Conservation (phyloP, 495 filamentous ascomycete genomes). For the Cercophora scortea region DNA sequence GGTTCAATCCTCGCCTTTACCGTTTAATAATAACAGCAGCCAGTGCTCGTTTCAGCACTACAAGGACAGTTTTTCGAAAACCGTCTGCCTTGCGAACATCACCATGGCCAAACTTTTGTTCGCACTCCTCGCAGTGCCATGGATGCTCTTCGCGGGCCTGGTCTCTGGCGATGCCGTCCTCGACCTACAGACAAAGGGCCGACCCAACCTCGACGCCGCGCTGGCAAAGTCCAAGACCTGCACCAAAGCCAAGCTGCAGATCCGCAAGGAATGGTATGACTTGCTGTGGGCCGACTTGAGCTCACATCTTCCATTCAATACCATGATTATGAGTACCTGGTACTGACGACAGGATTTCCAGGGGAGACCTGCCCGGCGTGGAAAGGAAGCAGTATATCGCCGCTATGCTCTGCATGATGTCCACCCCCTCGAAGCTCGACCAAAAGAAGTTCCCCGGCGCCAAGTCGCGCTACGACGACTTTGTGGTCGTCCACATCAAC, state of each 20-base stretch:
- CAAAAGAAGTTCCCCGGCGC: slow-evolving; percentile 28
- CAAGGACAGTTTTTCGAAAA: no score
- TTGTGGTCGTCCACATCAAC: slow-evolving; percentile 59
- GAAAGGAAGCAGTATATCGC: slow-evolving; percentile 54
- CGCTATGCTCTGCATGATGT: slow-evolving; percentile 58
- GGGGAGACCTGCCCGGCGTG: slow-evolving; percentile 38
- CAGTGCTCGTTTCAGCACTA: no score
- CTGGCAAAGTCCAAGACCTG: slow-evolving; percentile 39
- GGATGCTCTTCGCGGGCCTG: slow-evolving; percentile 16
- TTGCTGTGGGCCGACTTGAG: neutral
- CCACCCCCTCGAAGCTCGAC: slow-evolving; percentile 41
- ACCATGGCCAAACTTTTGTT: slow-evolving; percentile 21
- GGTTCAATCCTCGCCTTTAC: no score
- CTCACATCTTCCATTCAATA: neutral
- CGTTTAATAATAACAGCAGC: no score
- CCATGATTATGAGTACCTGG: neutral
- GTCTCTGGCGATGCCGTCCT: slow-evolving; percentile 31
- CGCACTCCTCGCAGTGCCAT: slow-evolving; percentile 21
- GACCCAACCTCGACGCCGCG: slow-evolving; percentile 27
- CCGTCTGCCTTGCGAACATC: neutral
- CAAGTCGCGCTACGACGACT: slow-evolving; percentile 54
- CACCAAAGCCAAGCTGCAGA: slow-evolving; percentile 36
- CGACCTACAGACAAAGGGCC: slow-evolving; percentile 35
- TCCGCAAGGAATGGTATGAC: slow-evolving; percentile 43
- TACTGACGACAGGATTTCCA: slow-evolving; percentile 13